Evolutionary conservation across 2,329 filamentous ascomycete species (phyloP), one percentile per base, ranked within the genome.

Genomic region (Fusarium poae): DNA sequence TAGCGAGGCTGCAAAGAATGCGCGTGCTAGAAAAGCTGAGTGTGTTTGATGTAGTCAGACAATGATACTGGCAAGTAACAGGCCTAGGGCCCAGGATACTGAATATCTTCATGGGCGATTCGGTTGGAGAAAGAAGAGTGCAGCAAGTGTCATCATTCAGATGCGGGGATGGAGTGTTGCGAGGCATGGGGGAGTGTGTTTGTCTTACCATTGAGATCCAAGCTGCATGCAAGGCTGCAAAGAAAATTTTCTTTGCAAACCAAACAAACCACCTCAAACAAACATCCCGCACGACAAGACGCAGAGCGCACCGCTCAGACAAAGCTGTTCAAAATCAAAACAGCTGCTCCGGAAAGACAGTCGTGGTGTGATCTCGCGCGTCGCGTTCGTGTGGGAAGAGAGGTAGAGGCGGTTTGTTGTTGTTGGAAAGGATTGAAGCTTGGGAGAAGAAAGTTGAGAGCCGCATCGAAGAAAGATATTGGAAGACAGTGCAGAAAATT

Each of bases 61-160:
- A 89, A 86, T 83, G 84, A 90, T 94, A 94, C 92, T 94, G 92
- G 92, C 92, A 92, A 94, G 92, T 94, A 94, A 91, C 92, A 92
- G 89, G 88, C 86, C 79, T 82, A 81, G 82, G 82, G 83, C 88
- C 90, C 89, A 27, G 88, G 84, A 86, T 83, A 86, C 84, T 83
- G 78, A 83, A 83, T 60, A 90, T 92, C 89, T 88, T 93, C 92
- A 94, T 90, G 90, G 91, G 89, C 92, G 92, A 93, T 86, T 94
- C 91, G 83, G 91, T 85, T 89, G 87, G 90, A 90, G 92, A 93
- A 94, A 93, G 91, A 94, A 94, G 91, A 91, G 85, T 85, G 82
- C 83, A 77, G 79, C 78, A 79, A 82, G 84, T 92, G 87, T 94
- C 92, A 94, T 93, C 91, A 89, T 86, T 74, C 82, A 82, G 80